Percentiles rank a stretch among this genome's conserved stretches.
Evolutionary conservation across 73 alveolate species (phyloP).

Genomic region (Effrenium voratum): DNA sequence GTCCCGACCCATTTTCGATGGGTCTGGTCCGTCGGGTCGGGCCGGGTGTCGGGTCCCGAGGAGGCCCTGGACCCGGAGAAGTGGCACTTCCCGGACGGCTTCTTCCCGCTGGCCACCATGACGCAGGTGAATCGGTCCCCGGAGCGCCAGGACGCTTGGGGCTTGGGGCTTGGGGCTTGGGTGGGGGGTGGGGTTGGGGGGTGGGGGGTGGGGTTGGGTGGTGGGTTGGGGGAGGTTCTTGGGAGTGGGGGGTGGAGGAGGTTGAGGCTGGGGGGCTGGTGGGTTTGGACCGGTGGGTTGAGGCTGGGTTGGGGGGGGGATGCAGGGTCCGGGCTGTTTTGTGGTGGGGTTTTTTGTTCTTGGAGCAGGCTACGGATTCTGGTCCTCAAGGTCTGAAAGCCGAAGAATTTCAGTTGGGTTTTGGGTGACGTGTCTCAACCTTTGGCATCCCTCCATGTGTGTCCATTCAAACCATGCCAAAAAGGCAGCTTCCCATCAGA

Average conservation of each 20-base stretch:
- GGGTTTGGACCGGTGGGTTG: background rate
- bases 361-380: background rate
- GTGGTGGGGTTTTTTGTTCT: background rate
- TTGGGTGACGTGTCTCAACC: background rate
- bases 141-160: conserved; percentile 2
- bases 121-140: conserved; percentile 66
- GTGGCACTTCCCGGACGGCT: conserved; percentile 84
- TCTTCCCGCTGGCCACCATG: conserved; percentile 76
- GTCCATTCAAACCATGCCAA: background rate
- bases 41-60: background rate
- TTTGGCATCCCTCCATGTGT: background rate
- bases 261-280: background rate
- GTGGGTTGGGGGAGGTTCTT: background rate
- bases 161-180: background rate
- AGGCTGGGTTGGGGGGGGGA: background rate
- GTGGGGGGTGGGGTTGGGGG: background rate
- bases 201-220: background rate
- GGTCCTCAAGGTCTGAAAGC: background rate
- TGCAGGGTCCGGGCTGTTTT: background rate
- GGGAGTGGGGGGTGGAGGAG: background rate
- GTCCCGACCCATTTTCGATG: no score
- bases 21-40: no score
- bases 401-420: background rate
- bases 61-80: conserved; percentile 78
- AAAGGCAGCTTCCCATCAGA: no score